These are phyloP conservation scores for Coemansia sp. DNA, from an alignment of 192 early-diverging fungal species.

Conservation along the genomic window DNA sequence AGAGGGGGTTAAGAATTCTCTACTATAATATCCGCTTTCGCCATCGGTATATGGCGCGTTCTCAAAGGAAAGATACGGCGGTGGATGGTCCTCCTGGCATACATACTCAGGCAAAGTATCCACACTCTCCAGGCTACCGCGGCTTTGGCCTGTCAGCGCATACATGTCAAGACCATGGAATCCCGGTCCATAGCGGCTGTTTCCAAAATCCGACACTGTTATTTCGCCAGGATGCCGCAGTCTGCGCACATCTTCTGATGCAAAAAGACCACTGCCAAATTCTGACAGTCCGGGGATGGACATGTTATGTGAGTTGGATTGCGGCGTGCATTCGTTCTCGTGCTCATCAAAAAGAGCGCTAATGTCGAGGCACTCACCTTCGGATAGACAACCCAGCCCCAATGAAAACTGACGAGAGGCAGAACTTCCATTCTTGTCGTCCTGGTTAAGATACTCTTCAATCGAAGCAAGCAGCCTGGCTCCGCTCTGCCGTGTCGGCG, in stretches of 20 bases:
- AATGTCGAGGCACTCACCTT: slow-evolving; percentile 22
- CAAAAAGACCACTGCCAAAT: slow-evolving; percentile 45
- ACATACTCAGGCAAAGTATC: slow-evolving; percentile 50
- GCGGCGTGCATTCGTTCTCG: not conserved
- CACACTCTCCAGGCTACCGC: slow-evolving; percentile 24
- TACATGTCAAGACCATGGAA: slow-evolving; percentile 7
- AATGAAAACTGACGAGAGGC: not conserved
- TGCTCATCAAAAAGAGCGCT: slow-evolving; percentile 37
- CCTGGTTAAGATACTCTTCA: slow-evolving; percentile 25
- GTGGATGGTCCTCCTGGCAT: slow-evolving; percentile 29
- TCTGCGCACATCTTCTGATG: slow-evolving; percentile 29
- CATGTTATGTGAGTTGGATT: slow-evolving; percentile 21
- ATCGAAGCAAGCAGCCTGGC: slow-evolving; percentile 21
- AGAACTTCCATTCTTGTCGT: not conserved
- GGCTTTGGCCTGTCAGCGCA: slow-evolving; percentile 6
- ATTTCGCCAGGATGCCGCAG: slow-evolving; percentile 36
- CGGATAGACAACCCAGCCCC: not conserved
- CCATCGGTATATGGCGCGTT: slow-evolving; percentile 4
- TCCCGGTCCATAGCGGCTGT: slow-evolving; percentile 26
- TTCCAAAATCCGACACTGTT: slow-evolving; percentile 43
- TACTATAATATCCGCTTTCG: not conserved
- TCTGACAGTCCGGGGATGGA: slow-evolving; percentile 25
- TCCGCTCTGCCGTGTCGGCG: not conserved
- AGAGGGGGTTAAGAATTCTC: not conserved
- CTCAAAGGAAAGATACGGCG: slow-evolving; percentile 23